Evolutionary conservation across 2,329 filamentous ascomycete species (phyloP), one percentile per base, ranked within the genome.

Genomic region (Stagonosporopsis chrysanthemi): DNA sequence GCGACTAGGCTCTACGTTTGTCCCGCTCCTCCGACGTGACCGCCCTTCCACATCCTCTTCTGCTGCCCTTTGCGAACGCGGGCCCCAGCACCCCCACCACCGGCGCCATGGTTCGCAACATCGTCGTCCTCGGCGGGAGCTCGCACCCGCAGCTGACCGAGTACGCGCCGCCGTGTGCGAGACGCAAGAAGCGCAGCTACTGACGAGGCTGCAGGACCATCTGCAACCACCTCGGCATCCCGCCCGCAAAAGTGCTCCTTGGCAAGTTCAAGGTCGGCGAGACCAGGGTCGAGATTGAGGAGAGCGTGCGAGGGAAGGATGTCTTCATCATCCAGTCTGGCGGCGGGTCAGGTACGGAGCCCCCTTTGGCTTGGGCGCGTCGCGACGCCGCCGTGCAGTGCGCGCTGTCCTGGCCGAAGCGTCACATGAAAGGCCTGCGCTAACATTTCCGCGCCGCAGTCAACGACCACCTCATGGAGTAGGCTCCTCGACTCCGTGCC

Each of bases 281-380:
- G 81, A 96, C 91, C 66, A 88, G 94, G 52, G 94, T 96, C 62
- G 95, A 98, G 79, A 96, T 99, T 72, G 86, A 93, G 76, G 95
- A 99, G 78, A 97, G 92, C 14, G 95, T 99, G 48, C 90, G 95
- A 69, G 95, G 91, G 68, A 99, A 99, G 78, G 95, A 99, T 86
- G 95, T 73, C 76, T 99, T 96, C 81, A 97, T 98, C 75, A 92
- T 99, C 71, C 94, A 98, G 79, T 95, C 92, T 39, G 92, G 92
- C 67, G 91, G 91, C 67, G 92, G 92, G 63, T 90, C 90, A 70
- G 67, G 67, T 70, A 67, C 49, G 31, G 33, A 11, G 3, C 19
- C 22, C 24, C 23, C 22, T 15, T 42, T n/a, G 42, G 33, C 44
- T 29, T 49, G 29, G 23, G 19, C 38, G 17, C 39, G 29, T 39